Conservation (phyloP, 495 filamentous ascomycete genomes). For the Aspergillus cavernicola region DNA sequence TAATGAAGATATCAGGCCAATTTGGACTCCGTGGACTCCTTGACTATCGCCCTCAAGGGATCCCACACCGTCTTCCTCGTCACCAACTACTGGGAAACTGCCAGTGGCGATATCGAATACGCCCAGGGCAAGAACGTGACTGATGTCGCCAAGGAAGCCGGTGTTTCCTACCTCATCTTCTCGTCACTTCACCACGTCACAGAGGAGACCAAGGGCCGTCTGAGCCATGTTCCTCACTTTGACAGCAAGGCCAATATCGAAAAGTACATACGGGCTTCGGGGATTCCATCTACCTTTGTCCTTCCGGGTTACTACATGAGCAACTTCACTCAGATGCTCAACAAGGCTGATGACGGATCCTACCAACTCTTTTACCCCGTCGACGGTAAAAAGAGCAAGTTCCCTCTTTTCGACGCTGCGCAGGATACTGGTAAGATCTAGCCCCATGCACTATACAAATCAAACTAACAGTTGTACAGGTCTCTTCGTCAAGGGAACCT, state of each 20-base stretch:
- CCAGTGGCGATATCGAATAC: slow-evolving; percentile 32
- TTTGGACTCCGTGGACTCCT: too few species aligned
- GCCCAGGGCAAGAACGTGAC: slow-evolving; percentile 56
- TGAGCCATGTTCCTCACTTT: slow-evolving; percentile 55
- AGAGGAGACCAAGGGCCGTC: slow-evolving; percentile 28
- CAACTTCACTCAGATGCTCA: slow-evolving; percentile 30
- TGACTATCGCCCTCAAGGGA: too few species aligned
- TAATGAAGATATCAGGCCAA: too few species aligned
- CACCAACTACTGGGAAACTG: background rate
- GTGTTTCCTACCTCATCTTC: slow-evolving; percentile 31
- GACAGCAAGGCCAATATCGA: slow-evolving; percentile 59
- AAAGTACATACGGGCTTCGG: slow-evolving; percentile 48
- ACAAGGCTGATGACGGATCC: slow-evolving; percentile 19
- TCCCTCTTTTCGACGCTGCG: slow-evolving; percentile 51
- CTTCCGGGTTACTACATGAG: slow-evolving; percentile 59
- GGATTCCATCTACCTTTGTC: slow-evolving; percentile 54
- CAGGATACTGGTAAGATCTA: slow-evolving; percentile 14
- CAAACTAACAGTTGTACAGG: slow-evolving; percentile 10
- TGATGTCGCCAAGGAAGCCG: slow-evolving; percentile 33
- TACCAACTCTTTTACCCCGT: slow-evolving; percentile 15
- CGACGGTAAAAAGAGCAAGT: slow-evolving; percentile 22
- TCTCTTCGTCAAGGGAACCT: slow-evolving; percentile 54
- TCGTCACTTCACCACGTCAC: slow-evolving; percentile 26
- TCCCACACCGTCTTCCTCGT: too few species aligned
- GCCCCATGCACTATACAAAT: too few species aligned